Base-by-base conservation (phyloP, 306 rosid genomes). In the Malus fusca region DNA sequence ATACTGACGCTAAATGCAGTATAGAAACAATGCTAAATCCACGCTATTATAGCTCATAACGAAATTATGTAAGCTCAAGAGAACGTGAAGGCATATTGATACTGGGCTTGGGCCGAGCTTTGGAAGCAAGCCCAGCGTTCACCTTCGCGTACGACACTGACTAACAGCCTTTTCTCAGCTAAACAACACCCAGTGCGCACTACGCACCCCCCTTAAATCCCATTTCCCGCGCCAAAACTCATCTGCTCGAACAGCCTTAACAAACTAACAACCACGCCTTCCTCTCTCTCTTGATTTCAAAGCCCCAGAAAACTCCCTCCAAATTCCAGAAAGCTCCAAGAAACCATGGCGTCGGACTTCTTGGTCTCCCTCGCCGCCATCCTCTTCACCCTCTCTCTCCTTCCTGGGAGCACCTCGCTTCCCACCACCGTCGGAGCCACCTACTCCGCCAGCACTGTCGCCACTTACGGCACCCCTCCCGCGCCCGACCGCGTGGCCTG, bases 391-490 rank as follows among this genome's bases (percentile, higher is more conserved):
- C 81, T 84, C 80, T 74, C 76, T 12, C 81, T 73, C 61, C 75
- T 80, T 77, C 63, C 82, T 7, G 53, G 22, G 44, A 72, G 68
- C 73, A 17, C 81, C 81, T 63, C 92, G 9, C 65, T 78, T 21
- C 75, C 91, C 80, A 91, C 93, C 25, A 10, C 68, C 68, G 61
- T 90, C 64, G 98, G 93, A 31, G 85, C 79, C 79, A 91, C 92
- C 33, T 87, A 78, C 88, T 84, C 81, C 11, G 11, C 43, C 80
- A 6, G 81, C 68, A 10, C 72, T 37, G 23, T 73, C 22, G 68
- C 69, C 59, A 30, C 71, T 60, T 60, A n/a, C 71, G 31, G 73
- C 75, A 25, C 40, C 0, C 77, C 58, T 0, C 79, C 69, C 1
- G 25, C 75, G 12, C 83, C 84, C 4, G 88, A 74, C 2, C 42